These are phyloP conservation scores for Coemansia brasiliensis DNA, from an alignment of 192 early-diverging fungal genomes.

Conservation along the genomic window DNA sequence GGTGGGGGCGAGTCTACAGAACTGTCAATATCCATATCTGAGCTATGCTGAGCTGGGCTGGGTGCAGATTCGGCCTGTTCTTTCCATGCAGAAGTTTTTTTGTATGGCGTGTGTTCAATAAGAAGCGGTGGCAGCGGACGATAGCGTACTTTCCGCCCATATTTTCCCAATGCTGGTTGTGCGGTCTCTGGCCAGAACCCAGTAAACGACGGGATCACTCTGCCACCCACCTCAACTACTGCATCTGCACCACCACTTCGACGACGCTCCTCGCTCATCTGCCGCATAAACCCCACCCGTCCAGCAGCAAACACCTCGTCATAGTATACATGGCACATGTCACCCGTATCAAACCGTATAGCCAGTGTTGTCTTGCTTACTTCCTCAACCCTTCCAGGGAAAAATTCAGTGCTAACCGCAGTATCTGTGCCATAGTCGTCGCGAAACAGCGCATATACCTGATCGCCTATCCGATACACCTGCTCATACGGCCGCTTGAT, in stretches of 20 bases:
- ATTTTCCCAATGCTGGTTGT: constrained; percentile 28
- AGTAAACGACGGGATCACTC: constrained; percentile 39
- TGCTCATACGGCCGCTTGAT: constrained; percentile 43
- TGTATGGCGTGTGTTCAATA: constrained; percentile 3
- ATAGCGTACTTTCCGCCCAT: constrained; percentile 28
- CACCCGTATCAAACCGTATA: constrained; percentile 27
- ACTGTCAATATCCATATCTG: constrained; percentile 49
- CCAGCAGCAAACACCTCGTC: constrained; percentile 51
- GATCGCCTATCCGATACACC: constrained; percentile 36
- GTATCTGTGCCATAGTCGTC: constrained; percentile 27
- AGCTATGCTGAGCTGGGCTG: constrained; percentile 9
- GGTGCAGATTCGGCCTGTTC: neutral
- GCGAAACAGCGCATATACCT: constrained; percentile 48
- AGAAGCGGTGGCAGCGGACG: constrained; percentile 34
- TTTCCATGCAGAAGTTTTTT: neutral
- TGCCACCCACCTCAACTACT: constrained; percentile 21
- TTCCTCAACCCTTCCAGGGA: constrained; percentile 26
- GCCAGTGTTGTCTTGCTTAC: constrained; percentile 29
- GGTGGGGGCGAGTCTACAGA: constrained; percentile 13
- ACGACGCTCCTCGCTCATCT: constrained; percentile 29
- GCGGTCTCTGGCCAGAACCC: constrained; percentile 45
- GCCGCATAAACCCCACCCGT: constrained; percentile 42
- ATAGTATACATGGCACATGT: constrained; percentile 42
- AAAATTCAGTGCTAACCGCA: constrained; percentile 46
- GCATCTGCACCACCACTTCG: constrained; percentile 3